phyloP scores from a whole-genome alignment of 1,284 basidiomycete species.

The Amylostereum areolatum region DNA sequence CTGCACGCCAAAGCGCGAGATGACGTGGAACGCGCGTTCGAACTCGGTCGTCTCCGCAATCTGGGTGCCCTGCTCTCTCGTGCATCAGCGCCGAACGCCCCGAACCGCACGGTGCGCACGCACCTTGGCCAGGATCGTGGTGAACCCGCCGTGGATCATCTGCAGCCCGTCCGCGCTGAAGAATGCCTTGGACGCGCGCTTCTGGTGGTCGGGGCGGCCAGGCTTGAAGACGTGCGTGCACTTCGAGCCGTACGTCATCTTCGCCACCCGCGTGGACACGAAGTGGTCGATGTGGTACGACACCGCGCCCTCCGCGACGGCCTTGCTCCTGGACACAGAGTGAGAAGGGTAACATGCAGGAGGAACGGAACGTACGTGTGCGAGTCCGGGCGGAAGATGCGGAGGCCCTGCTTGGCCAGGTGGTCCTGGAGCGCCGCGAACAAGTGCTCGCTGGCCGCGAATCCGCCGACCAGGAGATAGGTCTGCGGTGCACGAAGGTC shows the following conservation, averaged over 20 bases:
- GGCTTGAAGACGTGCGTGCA: not conserved
- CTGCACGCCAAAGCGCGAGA: not conserved
- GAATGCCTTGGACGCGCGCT: not conserved
- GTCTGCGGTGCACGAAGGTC: constrained; percentile 20
- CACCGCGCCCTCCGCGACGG: constrained; percentile 50
- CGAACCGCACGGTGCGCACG: no score
- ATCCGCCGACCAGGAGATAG: constrained; percentile 38
- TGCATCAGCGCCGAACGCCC: no score
- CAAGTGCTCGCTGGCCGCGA: constrained; percentile 46
- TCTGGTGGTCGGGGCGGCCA: not conserved
- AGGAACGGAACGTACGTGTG: constrained; percentile 26
- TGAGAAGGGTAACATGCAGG: not conserved
- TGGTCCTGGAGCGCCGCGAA: constrained; percentile 29
- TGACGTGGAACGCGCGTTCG: not conserved
- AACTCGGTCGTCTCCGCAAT: not conserved
- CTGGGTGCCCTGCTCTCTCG: not conserved
- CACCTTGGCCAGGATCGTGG: not conserved
- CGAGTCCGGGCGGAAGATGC: constrained; percentile 31
- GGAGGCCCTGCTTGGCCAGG: constrained; percentile 23
- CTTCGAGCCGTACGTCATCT: constrained; percentile 28
- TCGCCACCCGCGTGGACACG: constrained; percentile 41
- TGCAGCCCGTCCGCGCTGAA: not conserved
- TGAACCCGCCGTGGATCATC: constrained; percentile 1
- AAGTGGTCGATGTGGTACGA: constrained; percentile 46
- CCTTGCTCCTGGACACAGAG: constrained; percentile 55